A percentile compares a stretch with the other conserved stretches of the same genome.
phyloP scores from a whole-genome alignment of 192 early-diverging fungal genomes.

The Mortierella claussenii region DNA sequence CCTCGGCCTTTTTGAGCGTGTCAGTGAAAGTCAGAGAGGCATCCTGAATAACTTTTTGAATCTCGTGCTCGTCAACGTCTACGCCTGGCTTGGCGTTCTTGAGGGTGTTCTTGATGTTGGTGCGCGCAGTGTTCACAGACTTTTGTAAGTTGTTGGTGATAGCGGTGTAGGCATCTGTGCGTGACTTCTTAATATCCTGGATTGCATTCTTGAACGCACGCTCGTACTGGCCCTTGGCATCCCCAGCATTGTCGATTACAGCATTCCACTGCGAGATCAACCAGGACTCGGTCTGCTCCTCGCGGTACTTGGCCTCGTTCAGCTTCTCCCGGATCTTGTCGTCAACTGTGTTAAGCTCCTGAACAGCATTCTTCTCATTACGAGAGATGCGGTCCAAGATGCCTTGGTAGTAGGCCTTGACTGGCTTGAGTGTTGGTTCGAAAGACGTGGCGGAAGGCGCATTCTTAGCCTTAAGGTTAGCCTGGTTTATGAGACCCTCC shows the following conservation, averaged over 20 bases:
- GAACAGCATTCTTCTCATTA: conserved; percentile 21
- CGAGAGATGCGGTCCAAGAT: conserved; percentile 24
- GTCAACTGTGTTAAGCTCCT: conserved; percentile 21
- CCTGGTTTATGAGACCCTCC: conserved; percentile 15
- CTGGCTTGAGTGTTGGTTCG: conserved; percentile 28
- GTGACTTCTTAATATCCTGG: conserved; percentile 19
- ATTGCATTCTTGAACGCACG: conserved; percentile 35
- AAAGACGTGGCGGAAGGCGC: conserved; percentile 34
- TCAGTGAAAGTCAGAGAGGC: conserved; percentile 15
- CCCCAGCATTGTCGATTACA: conserved; percentile 33
- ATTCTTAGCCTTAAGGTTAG: conserved; percentile 22
- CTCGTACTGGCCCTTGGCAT: conserved; percentile 32
- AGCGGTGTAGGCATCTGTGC: conserved; percentile 28
- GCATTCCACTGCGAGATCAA: conserved; percentile 45
- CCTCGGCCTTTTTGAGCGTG: conserved; percentile 26
- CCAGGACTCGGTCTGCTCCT: conserved; percentile 47
- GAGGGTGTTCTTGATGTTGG: conserved; percentile 19
- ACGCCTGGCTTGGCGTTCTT: conserved; percentile 21
- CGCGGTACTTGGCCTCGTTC: conserved; percentile 47
- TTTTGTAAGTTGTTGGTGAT: conserved; percentile 12
- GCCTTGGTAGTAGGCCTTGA: conserved; percentile 28
- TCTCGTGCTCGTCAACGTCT: conserved; percentile 8
- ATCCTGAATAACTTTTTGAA: conserved; percentile 28
- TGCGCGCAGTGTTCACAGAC: conserved; percentile 13
- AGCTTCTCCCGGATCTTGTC: conserved; percentile 35